Evolutionary conservation across 257 asterid species (phyloP), one percentile per base, ranked within the genome.

Genomic region (Knoxia roxburghii): DNA sequence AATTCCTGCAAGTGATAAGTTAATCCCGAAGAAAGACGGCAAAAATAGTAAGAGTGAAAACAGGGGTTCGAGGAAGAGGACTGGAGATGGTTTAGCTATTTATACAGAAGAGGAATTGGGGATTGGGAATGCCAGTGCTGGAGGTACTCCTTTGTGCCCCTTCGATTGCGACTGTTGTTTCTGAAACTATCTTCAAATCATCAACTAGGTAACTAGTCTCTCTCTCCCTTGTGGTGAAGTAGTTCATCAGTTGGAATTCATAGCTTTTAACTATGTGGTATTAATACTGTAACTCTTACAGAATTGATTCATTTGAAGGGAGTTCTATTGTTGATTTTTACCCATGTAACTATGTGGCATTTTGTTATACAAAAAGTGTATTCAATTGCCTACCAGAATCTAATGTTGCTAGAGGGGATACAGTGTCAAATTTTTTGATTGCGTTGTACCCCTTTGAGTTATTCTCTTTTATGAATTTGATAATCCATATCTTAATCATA

Each of bases 161-260:
- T 90, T 90, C 76, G 90, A 88, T 72, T 90, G 97, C 52, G 73
- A 76, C 43, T 90, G 96, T 67, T 90, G 96, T 78, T 88, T 90
- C 72, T 90, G 85, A 83, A 43, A 5, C 1, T 32, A 12, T 46
- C n/a, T 10, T 43, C 48, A 37, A n/a, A n/a, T n/a, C n/a, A n/a
- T n/a, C n/a, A n/a, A n/a, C n/a, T n/a, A n/a, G n/a, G n/a, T n/a
- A n/a, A n/a, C n/a, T n/a, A n/a, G n/a, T n/a, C n/a, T n/a, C n/a
- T n/a, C n/a, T n/a, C n/a, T n/a, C n/a, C n/a, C n/a, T n/a, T n/a
- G n/a, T n/a, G n/a, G n/a, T n/a, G n/a, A n/a, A n/a, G n/a, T n/a
- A n/a, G n/a, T n/a, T n/a, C n/a, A n/a, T n/a, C n/a, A n/a, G n/a
- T n/a, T n/a, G n/a, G n/a, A n/a, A n/a, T n/a, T n/a, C n/a, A n/a